Evolutionary conservation across 306 rosid genomes (phyloP).

Genomic region (apple (Malus domestica)): DNA sequence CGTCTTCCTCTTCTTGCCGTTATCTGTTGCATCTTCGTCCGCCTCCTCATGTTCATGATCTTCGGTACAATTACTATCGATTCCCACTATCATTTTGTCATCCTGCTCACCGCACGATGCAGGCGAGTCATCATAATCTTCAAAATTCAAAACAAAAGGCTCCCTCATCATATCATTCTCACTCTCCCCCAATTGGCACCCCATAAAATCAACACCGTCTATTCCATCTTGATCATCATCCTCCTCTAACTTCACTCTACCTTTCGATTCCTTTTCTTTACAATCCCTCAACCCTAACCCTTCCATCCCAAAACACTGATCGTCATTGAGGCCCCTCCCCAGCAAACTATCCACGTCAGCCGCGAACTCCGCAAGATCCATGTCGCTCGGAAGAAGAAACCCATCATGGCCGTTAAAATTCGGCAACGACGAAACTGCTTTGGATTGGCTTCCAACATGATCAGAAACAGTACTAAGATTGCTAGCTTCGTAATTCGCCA

Average conservation of each 20-base stretch:
- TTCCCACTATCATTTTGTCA: not conserved
- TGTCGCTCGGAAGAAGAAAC: conserved; percentile 45
- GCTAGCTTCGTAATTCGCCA: not conserved
- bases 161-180: conserved; percentile 46
- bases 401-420: conserved; percentile 12
- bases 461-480: not conserved
- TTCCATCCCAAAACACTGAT: conserved; percentile 72
- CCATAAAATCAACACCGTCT: not conserved
- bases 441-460: not conserved
- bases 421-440: not conserved
- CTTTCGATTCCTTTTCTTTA: conserved; percentile 19
- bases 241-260: conserved; percentile 42
- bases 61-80: not conserved
- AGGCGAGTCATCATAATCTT: conserved; percentile 37
- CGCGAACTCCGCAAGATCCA: conserved; percentile 72
- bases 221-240: conserved; percentile 16
- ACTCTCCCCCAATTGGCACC: conserved; percentile 4
- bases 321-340: conserved; percentile 62
- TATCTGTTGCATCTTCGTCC: conserved; percentile 7
- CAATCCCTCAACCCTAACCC: conserved; percentile 57
- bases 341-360: conserved; percentile 87
- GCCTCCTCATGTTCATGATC: not conserved
- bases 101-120: conserved; percentile 30
- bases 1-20: conserved; percentile 33
- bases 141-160: conserved; percentile 50